These are phyloP conservation scores for Infundibulicybe gibba DNA, from an alignment of 768 basidiomycete species.

Conservation along the genomic window DNA sequence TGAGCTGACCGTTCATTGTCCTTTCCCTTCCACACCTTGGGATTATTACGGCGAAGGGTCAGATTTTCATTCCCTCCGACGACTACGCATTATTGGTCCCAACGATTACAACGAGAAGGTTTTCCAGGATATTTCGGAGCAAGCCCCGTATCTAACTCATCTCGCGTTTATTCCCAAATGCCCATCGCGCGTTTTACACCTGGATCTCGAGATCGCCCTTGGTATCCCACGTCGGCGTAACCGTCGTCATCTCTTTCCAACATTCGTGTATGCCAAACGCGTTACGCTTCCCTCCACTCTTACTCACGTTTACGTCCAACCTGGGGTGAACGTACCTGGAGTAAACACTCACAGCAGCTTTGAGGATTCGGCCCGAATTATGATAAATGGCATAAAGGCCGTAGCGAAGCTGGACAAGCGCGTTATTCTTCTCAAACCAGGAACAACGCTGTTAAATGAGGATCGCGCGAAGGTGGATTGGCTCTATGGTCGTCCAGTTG, in stretches of 20 bases:
- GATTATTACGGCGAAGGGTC: conserved; percentile 3
- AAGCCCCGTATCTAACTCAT: conserved; percentile 15
- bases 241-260: not conserved
- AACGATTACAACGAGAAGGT: conserved; percentile 15
- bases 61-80: conserved; percentile 16
- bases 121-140: conserved; percentile 17
- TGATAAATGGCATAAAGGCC: conserved; percentile 1
- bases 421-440: not conserved
- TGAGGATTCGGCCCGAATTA: conserved; percentile 1
- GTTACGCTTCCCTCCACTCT: conserved; percentile 6
- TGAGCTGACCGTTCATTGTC: conserved; percentile 23
- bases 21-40: conserved; percentile 14
- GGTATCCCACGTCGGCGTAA: not conserved
- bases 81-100: conserved; percentile 15
- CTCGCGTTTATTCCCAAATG: conserved; percentile 14
- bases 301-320: conserved; percentile 9
- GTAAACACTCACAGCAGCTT: not conserved
- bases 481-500: no score
- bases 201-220: conserved; percentile 11
- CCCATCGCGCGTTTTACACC: conserved; percentile 11
- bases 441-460: not conserved
- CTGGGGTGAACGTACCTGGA: conserved; percentile 2
- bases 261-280: not conserved
- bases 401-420: not conserved
- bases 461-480: no score